Evolutionary conservation across 164 flowering plant genomes (phyloP).

Genomic region (Sextonia rubra): DNA sequence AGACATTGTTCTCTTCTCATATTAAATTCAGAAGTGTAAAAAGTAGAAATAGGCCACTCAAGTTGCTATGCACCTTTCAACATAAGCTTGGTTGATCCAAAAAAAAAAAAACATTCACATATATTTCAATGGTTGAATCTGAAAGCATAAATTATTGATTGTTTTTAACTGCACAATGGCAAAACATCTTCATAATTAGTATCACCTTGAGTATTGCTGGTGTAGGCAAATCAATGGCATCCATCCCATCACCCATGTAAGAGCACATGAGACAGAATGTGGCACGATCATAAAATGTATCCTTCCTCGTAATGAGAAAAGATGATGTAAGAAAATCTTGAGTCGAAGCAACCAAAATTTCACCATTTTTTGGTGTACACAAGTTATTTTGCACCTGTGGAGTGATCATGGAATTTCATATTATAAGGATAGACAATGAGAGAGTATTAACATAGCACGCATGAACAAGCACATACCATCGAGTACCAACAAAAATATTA

Average conservation of each 20-base stretch:
- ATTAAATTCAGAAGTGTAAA: too few relatives aligned
- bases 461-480: neutral
- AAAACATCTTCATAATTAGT: neutral
- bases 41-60: too few relatives aligned
- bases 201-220: conserved; percentile 82
- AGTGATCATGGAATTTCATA: conserved; percentile 14
- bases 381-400: conserved; percentile 91
- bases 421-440: neutral
- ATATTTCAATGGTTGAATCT: too few relatives aligned
- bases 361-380: conserved; percentile 98
- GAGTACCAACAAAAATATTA: neutral
- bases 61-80: too few relatives aligned
- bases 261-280: conserved; percentile 86
- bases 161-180: too few relatives aligned
- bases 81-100: too few relatives aligned
- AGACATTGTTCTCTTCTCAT: too few relatives aligned
- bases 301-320: conserved; percentile 91
- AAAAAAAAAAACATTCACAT: too few relatives aligned
- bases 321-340: conserved; percentile 98
- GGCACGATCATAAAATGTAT: conserved; percentile 96
- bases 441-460: neutral
- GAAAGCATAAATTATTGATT: too few relatives aligned
- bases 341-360: conserved; percentile 94
- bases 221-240: conserved; percentile 81
- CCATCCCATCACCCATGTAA: conserved; percentile 93